Evolutionary conservation across 2,329 filamentous ascomycete species (phyloP), one percentile per base, ranked within the genome.

Genomic region (Neofusicoccum sp.): DNA sequence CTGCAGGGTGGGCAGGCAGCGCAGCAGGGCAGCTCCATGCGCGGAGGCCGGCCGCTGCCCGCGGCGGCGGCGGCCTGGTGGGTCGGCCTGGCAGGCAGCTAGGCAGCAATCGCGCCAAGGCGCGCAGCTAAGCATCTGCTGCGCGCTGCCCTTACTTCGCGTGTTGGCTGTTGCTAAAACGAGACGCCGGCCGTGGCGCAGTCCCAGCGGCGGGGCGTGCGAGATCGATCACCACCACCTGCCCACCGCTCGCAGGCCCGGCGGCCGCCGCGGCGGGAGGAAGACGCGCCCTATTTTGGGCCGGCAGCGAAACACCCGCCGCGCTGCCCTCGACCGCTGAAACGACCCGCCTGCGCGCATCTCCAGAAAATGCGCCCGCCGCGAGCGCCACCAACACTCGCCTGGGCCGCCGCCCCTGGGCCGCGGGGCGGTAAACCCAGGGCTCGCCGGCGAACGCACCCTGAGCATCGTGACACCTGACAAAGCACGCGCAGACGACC

Each of bases 381-480:
- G 43, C 52, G 52, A 59, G 54, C 61, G 61, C 61, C 61, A 63
- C 61, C 61, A 63, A 63, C 61, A 63, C 61, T 45, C 59, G 45
- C 16, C 59, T 44, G 44, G 59, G 47, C 59, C 59, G 47, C 34
- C 41, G 45, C 45, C 37, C 59, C 59, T 61, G 45, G 37, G 43
- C 52, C 54, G 59, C 14, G 29, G 44, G 61, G 61, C 61, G 61
- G 61, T 63, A 59, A 50, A 56, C 61, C 48, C 61, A 63, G 61
- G 61, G 61, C 61, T 63, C 45, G 45, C 50, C 36, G 12, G 50
- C 43, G 61, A 56, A 45, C 52, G 52, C 39, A 34, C 37, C 50
- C 50, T 31, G 37, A 43, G 37, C 61, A 49, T 54, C 28, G 61
- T 63, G 61, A 58, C 61, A 63, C 61, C 47, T 50, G 59, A 44